Percentiles rank a stretch among this genome's conserved stretches.
Conservation (phyloP, 2,329 filamentous ascomycete species). For the Aspergillus sp. region DNA sequence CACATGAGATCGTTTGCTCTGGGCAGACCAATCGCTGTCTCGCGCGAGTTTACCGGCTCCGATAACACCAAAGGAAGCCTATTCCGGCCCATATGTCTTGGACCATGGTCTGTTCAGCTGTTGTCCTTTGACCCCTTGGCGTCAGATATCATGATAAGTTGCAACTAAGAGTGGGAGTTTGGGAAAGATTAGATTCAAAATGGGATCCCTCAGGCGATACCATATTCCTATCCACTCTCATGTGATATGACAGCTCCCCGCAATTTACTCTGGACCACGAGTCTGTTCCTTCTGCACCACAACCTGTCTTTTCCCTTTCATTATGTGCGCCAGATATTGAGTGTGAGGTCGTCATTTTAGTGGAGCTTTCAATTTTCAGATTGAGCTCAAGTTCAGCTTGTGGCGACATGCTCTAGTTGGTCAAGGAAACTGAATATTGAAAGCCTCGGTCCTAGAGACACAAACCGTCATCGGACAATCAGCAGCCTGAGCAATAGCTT, state of each 20-base stretch:
- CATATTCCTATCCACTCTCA: neutral
- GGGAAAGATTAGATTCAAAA: neutral
- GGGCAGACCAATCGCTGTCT: conserved; percentile 3
- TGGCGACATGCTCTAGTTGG: too few relatives aligned
- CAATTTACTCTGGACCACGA: neutral
- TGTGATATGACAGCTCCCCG: neutral
- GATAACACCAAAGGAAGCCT: neutral
- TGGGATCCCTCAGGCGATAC: neutral
- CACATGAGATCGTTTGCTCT: neutral
- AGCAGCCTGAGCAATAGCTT: too few relatives aligned
- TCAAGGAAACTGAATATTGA: too few relatives aligned
- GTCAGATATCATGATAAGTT: neutral
- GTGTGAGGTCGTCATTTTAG: too few relatives aligned
- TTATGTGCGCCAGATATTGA: neutral
- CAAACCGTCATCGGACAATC: too few relatives aligned
- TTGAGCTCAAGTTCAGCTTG: too few relatives aligned
- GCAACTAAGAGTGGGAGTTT: neutral
- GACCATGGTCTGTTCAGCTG: neutral
- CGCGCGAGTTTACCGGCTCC: neutral
- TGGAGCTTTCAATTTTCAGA: too few relatives aligned
- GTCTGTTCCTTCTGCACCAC: neutral
- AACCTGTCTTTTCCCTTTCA: neutral
- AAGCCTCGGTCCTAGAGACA: too few relatives aligned
- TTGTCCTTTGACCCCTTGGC: neutral
- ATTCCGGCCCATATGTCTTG: neutral